phyloP scores from a whole-genome alignment of 2,329 filamentous ascomycete genomes.

The Cladosporium sp. region DNA sequence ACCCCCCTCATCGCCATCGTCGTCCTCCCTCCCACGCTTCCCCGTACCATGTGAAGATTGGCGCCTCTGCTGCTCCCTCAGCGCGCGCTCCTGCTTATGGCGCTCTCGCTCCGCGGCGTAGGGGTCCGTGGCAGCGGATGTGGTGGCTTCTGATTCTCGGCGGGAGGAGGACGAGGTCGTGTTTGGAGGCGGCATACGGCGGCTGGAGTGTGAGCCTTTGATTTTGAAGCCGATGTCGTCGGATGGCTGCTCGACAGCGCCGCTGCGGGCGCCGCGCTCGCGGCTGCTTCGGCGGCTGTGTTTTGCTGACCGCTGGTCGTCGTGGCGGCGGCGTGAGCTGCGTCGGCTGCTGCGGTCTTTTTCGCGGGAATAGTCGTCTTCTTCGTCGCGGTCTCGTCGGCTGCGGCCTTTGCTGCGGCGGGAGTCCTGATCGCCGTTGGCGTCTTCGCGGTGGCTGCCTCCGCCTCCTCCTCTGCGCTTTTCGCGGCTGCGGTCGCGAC shows the following conservation, averaged over 20 bases:
- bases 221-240: slow-evolving; percentile 46
- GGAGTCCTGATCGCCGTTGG: slow-evolving; percentile 25
- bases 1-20: slow-evolving; percentile 11
- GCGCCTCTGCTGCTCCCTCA: slow-evolving; percentile 63
- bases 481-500: slow-evolving; percentile 43
- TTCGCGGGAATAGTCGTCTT: slow-evolving; percentile 19
- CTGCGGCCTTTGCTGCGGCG: slow-evolving; percentile 24
- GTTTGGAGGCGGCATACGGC: slow-evolving; percentile 23
- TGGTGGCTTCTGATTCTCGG: slow-evolving; percentile 14
- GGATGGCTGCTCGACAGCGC: slow-evolving; percentile 20
- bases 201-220: slow-evolving; percentile 34
- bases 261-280: slow-evolving; percentile 36
- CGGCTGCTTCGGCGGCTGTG: slow-evolving; percentile 35
- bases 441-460: slow-evolving; percentile 32
- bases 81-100: slow-evolving; percentile 43
- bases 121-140: slow-evolving; percentile 23
- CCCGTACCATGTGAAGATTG: slow-evolving; percentile 45
- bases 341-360: slow-evolving; percentile 27
- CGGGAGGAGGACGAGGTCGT: slow-evolving; percentile 13
- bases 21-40: slow-evolving; percentile 23
- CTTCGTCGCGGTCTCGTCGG: slow-evolving; percentile 32
- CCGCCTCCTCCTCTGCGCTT: slow-evolving; percentile 30
- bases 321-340: slow-evolving; percentile 45
- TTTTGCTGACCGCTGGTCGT: slow-evolving; percentile 37
- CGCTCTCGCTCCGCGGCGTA: slow-evolving; percentile 32